Base-by-base conservation (phyloP, 2,329 filamentous ascomycete species). In the Rhynchosporium secalis region DNA sequence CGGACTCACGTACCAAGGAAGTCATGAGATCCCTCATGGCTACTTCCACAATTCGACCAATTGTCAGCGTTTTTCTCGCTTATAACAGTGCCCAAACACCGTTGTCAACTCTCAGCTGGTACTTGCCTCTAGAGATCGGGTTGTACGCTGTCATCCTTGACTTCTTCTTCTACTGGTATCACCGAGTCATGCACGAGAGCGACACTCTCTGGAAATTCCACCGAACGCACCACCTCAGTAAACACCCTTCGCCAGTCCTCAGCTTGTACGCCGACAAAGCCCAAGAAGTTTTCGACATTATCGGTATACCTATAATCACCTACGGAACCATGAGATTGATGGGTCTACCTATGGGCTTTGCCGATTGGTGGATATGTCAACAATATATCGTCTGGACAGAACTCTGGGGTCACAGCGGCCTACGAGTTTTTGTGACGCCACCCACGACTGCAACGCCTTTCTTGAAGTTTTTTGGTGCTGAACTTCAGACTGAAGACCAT, bases 151-250 rank as follows among this genome's bases (percentile, higher is more conserved):
- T 15, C 29, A 51, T 51, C 12, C 8, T 51, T 8, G 47, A 51
- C 29, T 51, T 51, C 47, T 51, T 29, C 10, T 51, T 51, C 29
- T 51, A 51, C 29, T 51, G 47, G 47, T 51, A 51, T 20, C 47
- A 51, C 47, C 47, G 47, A n/a, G 47, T 36, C 29, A 51, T 51
- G 47, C 47, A 51, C 29, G 47, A 51, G 47, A 51, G 36, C 20
- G 47, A 33, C 13, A 13, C 26, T 6, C 47, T 51, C 7, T 51
- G 47, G 47, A 7, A 8, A 2, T 51, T 51, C 29, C 47, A 51
- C 47, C 47, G 47, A 51, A 51, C 47, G 4, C 47, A 51, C 29
- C 47, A 51, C 29, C 47, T 51, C 12, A 51, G 28, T 31, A 51
- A 51, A 9, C 47, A 51, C 10, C 47, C 47, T 1, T 51, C 47